Evolutionary conservation across 2,329 filamentous ascomycete species (phyloP).

Genomic region (Colletotrichum zoysiae): DNA sequence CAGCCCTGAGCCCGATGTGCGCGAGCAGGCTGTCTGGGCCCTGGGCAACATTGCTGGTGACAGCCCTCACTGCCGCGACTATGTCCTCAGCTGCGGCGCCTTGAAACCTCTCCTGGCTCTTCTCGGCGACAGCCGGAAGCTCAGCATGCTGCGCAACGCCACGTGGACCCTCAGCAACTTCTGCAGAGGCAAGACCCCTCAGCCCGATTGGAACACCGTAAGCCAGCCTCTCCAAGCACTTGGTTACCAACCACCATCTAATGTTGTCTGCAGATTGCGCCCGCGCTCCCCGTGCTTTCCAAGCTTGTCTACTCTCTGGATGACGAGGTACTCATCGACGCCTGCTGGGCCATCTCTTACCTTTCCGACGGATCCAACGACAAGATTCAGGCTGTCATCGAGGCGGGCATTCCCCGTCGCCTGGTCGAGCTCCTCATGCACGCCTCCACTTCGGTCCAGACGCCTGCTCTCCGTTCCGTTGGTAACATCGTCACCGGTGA

Average conservation of each 20-base stretch:
- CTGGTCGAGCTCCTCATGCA: conserved; percentile 98
- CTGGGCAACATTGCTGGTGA: conserved; percentile 99
- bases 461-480: conserved; percentile 94
- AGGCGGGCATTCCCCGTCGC: conserved; percentile 95
- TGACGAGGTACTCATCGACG: conserved; percentile 97
- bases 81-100: conserved; percentile 91
- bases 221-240: conserved; percentile 57
- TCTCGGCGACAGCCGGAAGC: conserved; percentile 95
- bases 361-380: conserved; percentile 98
- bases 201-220: conserved; percentile 97
- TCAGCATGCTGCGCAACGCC: conserved; percentile 98
- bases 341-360: conserved; percentile 99
- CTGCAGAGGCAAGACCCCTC: conserved; percentile 98
- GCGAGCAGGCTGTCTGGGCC: conserved; percentile 98
- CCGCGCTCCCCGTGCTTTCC: conserved; percentile 91
- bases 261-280: conserved; percentile 77
- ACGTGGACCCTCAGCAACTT: conserved; percentile 99
- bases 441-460: conserved; percentile 97
- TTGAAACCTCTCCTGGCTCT: conserved; percentile 90
- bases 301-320: conserved; percentile 99
- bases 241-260: neutral
- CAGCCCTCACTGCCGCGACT: conserved; percentile 97
- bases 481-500: conserved; percentile 99
- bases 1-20: conserved; percentile 96
- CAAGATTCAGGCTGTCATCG: conserved; percentile 99